phyloP scores from a whole-genome alignment of 164 flowering plant species.

The Vitis vinifera region ASM3070453v1 NC_081819.1:13408501-13409000 shows the following conservation, averaged over 20 bases:
- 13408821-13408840: slow-evolving; percentile 10
- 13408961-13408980: neutral
- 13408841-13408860: neutral
- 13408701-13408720: slow-evolving; percentile 88
- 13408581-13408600: too few relatives aligned
- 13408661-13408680: slow-evolving; percentile 51
- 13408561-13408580: neutral
- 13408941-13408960: neutral
- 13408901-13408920: slow-evolving; percentile 15
- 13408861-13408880: neutral
- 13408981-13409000: slow-evolving; percentile 8
- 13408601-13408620: too few relatives aligned
- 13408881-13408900: neutral
- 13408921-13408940: slow-evolving; percentile 9
- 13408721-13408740: slow-evolving; percentile 79
- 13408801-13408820: slow-evolving; percentile 78
- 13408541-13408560: too few relatives aligned
- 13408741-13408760: slow-evolving; percentile 91
- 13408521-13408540: too few relatives aligned
- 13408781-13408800: slow-evolving; percentile 55
- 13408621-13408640: too few relatives aligned
- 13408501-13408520: too few relatives aligned
- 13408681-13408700: slow-evolving; percentile 87
- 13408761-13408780: slow-evolving; percentile 43
- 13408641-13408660: neutral